Percentiles rank a stretch among this genome's conserved stretches.
Conservation (phyloP, 2,329 filamentous ascomycete genomes). For the Phialophora tarda region DNA sequence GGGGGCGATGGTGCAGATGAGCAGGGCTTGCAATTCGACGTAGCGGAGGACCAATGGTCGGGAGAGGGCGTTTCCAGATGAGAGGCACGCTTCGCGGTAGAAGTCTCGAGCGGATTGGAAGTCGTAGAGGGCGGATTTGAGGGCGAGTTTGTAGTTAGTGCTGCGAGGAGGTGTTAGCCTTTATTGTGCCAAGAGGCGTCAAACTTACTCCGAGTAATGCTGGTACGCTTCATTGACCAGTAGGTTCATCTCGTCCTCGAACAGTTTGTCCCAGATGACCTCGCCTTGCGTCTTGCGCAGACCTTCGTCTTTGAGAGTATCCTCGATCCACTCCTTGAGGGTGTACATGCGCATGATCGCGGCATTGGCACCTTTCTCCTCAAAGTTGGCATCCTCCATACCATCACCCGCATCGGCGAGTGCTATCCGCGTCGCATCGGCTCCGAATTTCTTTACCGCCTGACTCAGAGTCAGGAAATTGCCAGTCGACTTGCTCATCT, state of each 20-base stretch:
- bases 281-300: slow-evolving; percentile 72
- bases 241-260: slow-evolving; percentile 89
- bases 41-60: slow-evolving; percentile 77
- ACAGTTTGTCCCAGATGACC: slow-evolving; percentile 83
- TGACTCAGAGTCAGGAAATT: slow-evolving; percentile 95
- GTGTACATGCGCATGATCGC: slow-evolving; percentile 84
- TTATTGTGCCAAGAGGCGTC: neutral
- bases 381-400: slow-evolving; percentile 95
- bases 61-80: slow-evolving; percentile 84
- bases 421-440: slow-evolving; percentile 87
- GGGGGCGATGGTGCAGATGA: slow-evolving; percentile 83
- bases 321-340: slow-evolving; percentile 90
- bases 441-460: slow-evolving; percentile 87
- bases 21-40: slow-evolving; percentile 81
- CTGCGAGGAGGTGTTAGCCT: slow-evolving; percentile 42
- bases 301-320: slow-evolving; percentile 73
- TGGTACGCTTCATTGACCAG: slow-evolving; percentile 77
- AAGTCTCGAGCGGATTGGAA: slow-evolving; percentile 86
- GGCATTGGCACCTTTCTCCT: slow-evolving; percentile 91
- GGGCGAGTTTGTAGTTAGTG: slow-evolving; percentile 83
- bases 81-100: slow-evolving; percentile 81
- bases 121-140: slow-evolving; percentile 88
- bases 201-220: slow-evolving; percentile 71
- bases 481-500: slow-evolving; percentile 97
- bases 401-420: slow-evolving; percentile 94